Evolutionary conservation across 495 filamentous ascomycete genomes (phyloP), one percentile per base, ranked within the genome.

Genomic region (Glarea lozoyensis): DNA sequence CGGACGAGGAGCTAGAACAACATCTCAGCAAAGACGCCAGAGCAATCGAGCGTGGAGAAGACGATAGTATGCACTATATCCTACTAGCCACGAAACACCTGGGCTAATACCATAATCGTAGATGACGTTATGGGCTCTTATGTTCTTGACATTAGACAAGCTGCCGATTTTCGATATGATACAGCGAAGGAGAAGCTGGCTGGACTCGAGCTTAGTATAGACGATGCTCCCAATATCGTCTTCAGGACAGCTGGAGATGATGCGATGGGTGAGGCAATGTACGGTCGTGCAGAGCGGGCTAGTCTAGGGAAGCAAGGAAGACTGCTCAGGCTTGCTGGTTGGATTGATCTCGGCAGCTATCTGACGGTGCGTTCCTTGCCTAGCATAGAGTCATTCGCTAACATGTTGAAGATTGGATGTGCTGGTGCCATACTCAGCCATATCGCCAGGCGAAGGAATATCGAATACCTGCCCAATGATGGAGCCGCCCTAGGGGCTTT

Each of bases 401-500:
- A 38, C 16, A 29, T 9, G 22, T 20, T 44, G 15, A 40, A 58
- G 55, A 39, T 55, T 36, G 87, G 89, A 0, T 97, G 92, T 56
- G 83, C 82, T 23, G 88, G 93, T 22, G 89, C 88, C 12, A 64
- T 98, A 12, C 67, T 98, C 24, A 73, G 74, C 3, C 88, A 93
- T 46, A 55, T 97, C 10, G 79, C 87, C 53, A 73, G 86, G 42
- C 75, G 81, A 41, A 76, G 73, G 60, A 68, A 78, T 10, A 70
- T 72, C 0, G 71, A 76, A 30, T 75, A 73, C 48, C 59, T 74
- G 10, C 69, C 78, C 10, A 69, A 72, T 5, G 75, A 78, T 35
- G 52, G 60, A n/a, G 68, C 63, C 24, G 67, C 62, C 10, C 40
- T 62, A 2, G 52, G 57, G 11, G 53, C 72, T 10, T 88, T 86